Evolutionary conservation across 1,284 basidiomycete species (phyloP).

Genomic region (Papiliotrema flavescens): DNA sequence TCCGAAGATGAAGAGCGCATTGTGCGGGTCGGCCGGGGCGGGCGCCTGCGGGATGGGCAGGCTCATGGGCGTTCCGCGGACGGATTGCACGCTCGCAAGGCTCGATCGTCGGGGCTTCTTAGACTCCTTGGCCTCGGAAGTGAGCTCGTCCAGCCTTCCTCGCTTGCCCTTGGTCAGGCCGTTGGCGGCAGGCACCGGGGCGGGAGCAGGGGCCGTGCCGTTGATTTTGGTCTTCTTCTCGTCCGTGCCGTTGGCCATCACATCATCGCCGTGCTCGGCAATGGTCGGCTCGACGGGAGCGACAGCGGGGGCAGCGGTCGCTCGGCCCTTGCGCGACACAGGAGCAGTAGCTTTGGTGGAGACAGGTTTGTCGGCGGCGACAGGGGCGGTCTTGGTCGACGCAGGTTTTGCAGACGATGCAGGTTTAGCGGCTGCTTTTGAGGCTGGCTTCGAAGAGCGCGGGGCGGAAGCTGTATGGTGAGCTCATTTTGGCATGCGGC

Average conservation of each 20-base stretch:
- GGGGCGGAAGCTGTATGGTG: constrained; percentile 2
- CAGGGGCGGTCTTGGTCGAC: constrained; percentile 12
- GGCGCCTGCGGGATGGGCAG: constrained; percentile 27
- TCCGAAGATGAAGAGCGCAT: constrained; percentile 72
- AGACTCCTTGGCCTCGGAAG: constrained; percentile 12
- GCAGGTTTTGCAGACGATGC: constrained; percentile 11
- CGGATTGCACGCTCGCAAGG: constrained; percentile 5
- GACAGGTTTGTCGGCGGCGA: neutral
- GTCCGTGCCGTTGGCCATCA: neutral
- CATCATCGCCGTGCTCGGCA: constrained; percentile 5
- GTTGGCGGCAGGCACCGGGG: neutral
- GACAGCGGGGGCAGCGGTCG: neutral
- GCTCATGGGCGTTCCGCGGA: constrained; percentile 22
- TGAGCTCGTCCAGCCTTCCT: constrained; percentile 20
- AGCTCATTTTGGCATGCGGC: no score
- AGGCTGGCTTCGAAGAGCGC: constrained; percentile 11
- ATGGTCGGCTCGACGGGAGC: constrained; percentile 8
- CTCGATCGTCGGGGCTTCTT: constrained; percentile 17
- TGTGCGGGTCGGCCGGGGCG: constrained; percentile 22
- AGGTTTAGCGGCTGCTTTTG: constrained; percentile 13
- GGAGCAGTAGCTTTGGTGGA: neutral
- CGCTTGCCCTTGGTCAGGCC: constrained; percentile 10
- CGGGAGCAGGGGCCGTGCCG: neutral
- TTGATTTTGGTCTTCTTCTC: neutral
- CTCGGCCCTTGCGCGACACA: neutral